phyloP scores from a whole-genome alignment of 108 stramenopile genomes.

The Nitzschia sp. region DNA sequence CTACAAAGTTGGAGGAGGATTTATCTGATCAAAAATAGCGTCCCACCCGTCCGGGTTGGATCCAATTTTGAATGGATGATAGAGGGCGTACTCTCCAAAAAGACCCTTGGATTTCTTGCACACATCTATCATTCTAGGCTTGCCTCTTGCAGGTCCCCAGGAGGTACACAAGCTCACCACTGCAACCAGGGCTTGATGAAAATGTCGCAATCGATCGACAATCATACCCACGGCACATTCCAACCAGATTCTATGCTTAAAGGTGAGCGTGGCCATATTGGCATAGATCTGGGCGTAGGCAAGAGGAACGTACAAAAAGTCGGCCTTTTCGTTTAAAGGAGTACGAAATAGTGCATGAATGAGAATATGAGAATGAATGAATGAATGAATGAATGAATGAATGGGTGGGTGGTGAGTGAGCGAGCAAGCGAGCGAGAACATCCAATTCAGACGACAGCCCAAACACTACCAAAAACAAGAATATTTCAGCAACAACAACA shows the following conservation, averaged over 20 bases:
- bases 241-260: background rate
- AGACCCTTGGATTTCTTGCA: too few relatives aligned
- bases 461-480: too few relatives aligned
- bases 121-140: too few relatives aligned
- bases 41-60: too few relatives aligned
- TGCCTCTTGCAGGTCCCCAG: too few relatives aligned
- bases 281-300: background rate
- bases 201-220: background rate
- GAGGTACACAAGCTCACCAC: background rate
- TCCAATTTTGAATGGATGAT: too few relatives aligned
- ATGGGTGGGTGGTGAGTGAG: background rate
- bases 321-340: background rate
- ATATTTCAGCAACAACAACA: too few relatives aligned
- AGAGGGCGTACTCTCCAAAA: too few relatives aligned
- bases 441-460: too few relatives aligned
- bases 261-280: background rate
- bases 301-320: background rate
- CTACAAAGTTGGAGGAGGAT: too few relatives aligned
- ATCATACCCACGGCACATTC: background rate
- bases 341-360: background rate
- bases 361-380: background rate
- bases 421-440: too few relatives aligned
- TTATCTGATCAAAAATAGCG: too few relatives aligned
- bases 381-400: background rate
- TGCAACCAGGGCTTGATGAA: background rate